phyloP scores from a whole-genome alignment of 2,329 filamentous ascomycete genomes.

The Cercospora sp. region DNA sequence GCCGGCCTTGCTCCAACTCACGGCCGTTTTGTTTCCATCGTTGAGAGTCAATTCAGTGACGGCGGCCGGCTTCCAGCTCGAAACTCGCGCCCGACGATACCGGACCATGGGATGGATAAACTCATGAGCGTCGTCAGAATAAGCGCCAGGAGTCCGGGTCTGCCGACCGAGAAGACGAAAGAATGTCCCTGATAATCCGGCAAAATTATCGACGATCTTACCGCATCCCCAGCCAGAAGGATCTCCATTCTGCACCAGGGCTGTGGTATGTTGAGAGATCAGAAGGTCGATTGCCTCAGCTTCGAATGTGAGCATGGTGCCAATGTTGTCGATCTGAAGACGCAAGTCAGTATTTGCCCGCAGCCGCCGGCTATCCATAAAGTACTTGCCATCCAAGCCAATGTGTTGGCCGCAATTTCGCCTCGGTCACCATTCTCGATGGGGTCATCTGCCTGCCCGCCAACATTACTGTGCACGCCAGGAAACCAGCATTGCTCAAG shows the following conservation, averaged over 20 bases:
- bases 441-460: constrained; percentile 34
- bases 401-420: constrained; percentile 22
- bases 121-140: constrained; percentile 11
- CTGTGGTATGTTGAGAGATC: constrained; percentile 13
- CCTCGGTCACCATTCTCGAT: constrained; percentile 4
- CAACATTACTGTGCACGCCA: constrained; percentile 44
- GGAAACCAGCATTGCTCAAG: constrained; percentile 49
- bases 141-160: constrained; percentile 16
- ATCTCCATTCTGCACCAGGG: constrained; percentile 13
- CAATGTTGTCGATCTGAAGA: constrained; percentile 21
- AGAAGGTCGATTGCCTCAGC: constrained; percentile 14
- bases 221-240: constrained; percentile 22
- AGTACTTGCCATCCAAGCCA: constrained; percentile 24
- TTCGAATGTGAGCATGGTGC: constrained; percentile 22
- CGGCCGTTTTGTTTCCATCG: background rate
- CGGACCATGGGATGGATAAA: constrained; percentile 20
- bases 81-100: constrained; percentile 11
- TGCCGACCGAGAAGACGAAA: constrained; percentile 17
- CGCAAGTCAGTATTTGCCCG: background rate
- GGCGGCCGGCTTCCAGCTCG: constrained; percentile 15
- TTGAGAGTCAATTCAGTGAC: background rate
- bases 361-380: background rate
- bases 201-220: constrained; percentile 24
- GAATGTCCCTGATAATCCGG: constrained; percentile 17
- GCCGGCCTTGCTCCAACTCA: background rate